Evolutionary conservation across 169 alveolate genomes (phyloP).

Genomic region (Babesia divergens): DNA sequence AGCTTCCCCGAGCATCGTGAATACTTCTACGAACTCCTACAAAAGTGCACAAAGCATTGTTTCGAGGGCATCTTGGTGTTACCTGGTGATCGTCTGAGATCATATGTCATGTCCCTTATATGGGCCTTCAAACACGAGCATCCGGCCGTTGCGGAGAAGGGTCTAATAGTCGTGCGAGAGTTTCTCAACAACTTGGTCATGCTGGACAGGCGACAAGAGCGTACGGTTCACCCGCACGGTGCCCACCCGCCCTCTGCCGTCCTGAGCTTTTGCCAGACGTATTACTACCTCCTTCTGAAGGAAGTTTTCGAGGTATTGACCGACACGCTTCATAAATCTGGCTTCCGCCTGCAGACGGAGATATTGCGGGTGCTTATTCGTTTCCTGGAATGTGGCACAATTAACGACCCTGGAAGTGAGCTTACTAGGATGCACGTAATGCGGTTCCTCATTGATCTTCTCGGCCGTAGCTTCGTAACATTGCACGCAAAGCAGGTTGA

Average conservation of each 20-base stretch:
- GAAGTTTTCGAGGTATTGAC: constrained; percentile 86
- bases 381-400: constrained; percentile 48
- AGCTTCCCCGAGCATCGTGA: constrained; percentile 89
- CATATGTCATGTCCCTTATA: constrained; percentile 81
- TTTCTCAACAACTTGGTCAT: constrained; percentile 66
- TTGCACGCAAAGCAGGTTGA: constrained; percentile 52
- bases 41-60: constrained; percentile 79
- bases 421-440: constrained; percentile 54
- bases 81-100: constrained; percentile 77
- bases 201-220: constrained; percentile 21
- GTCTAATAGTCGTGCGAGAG: constrained; percentile 77
- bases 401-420: constrained; percentile 54
- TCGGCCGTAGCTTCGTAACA: constrained; percentile 55
- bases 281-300: constrained; percentile 79
- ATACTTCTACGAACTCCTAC: constrained; percentile 80
- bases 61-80: constrained; percentile 76
- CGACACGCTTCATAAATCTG: constrained; percentile 88
- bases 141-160: constrained; percentile 89
- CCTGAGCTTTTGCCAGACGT: constrained; percentile 78
- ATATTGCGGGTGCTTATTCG: constrained; percentile 41
- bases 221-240: background rate
- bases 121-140: constrained; percentile 90
- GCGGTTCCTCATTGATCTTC: constrained; percentile 47
- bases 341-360: constrained; percentile 85
- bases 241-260: constrained; percentile 22